Base-by-base conservation (phyloP, 2,329 filamentous ascomycete species). In the Amauroascus verrucosus region DNA sequence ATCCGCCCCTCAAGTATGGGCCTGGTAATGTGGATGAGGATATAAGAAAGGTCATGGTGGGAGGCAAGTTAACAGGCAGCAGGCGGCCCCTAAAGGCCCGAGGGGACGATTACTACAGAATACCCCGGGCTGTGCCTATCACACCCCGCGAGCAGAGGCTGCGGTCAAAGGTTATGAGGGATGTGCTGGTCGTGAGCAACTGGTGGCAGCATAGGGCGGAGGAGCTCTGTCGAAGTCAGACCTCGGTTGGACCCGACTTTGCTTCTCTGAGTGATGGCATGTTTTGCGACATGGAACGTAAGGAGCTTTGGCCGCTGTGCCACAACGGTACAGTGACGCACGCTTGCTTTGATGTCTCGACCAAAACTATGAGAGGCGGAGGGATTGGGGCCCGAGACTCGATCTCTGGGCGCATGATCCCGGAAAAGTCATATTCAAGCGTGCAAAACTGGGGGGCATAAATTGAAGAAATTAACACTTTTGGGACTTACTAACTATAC, bases 281-380 rank as follows among this genome's bases (percentile, higher is more conserved):
- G 6, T 68, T 65, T 54, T 69, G 66, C 55, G 64, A 69, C 48
- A 70, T 69, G 65, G 56, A 57, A 2, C 53, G 56, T 6, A 62
- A 63, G 47, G 54, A 60, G 41, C 41, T 62, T 18, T 64, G 60
- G 54, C 58, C 61, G 2, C 51, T 68, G 28, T 69, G 66, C 52
- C 54, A 54, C 7, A 44, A 51, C 14, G 28, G 37, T 4, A 51
- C 48, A 3, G 16, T 20, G 24, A 33, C 22, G 2, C 32, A 48
- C 40, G 38, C 22, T n/a, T 51, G 48, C 38, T 51, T 51, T 51
- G 38, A 51, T 20, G 48, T 51, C 33, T 7, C 22, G 8, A 43
- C 37, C 1, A 41, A 18, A 16, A 44, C 16, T 9, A 51, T 51
- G 48, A 30, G 16, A 13, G 48, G 48, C 8, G 48, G 48, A 51